Conservation (phyloP, 495 filamentous ascomycete genomes). For the Trichocladium uniseriatum region DNA sequence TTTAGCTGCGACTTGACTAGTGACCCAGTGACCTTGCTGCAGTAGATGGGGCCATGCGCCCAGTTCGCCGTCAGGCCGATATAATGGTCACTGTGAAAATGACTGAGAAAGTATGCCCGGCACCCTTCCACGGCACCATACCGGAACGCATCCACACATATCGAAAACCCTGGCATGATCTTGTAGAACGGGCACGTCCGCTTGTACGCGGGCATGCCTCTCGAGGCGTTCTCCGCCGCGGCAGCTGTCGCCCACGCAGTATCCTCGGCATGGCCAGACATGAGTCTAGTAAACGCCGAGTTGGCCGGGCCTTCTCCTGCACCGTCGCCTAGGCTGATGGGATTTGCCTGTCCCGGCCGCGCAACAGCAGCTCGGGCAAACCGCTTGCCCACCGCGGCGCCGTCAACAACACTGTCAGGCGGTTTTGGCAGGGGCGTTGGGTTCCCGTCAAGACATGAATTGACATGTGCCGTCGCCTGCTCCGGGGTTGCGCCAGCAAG, state of each 20-base stretch:
- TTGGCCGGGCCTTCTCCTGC: slow-evolving; percentile 14
- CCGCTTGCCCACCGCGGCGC: slow-evolving; percentile 38
- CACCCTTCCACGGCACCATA: slow-evolving; percentile 90
- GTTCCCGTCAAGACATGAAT: slow-evolving; percentile 82
- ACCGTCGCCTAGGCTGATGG: slow-evolving; percentile 45
- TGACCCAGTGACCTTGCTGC: slow-evolving; percentile 83
- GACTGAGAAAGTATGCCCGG: slow-evolving; percentile 92
- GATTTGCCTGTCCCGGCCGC: slow-evolving; percentile 67
- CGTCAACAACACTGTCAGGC: slow-evolving; percentile 14
- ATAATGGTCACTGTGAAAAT: slow-evolving; percentile 98
- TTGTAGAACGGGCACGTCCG: slow-evolving; percentile 98
- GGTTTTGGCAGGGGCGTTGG: slow-evolving; percentile 40
- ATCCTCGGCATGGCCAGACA: slow-evolving; percentile 85
- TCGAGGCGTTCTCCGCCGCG: slow-evolving; percentile 62
- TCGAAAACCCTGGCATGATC: slow-evolving; percentile 82
- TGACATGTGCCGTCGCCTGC: slow-evolving; percentile 68
- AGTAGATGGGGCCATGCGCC: slow-evolving; percentile 93
- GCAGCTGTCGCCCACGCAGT: slow-evolving; percentile 82
- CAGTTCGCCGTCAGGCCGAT: slow-evolving; percentile 80
- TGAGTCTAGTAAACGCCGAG: slow-evolving; percentile 84
- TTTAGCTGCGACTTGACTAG: slow-evolving; percentile 77
- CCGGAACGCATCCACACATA: slow-evolving; percentile 92
- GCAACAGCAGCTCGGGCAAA: slow-evolving; percentile 60
- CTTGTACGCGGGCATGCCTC: slow-evolving; percentile 83
- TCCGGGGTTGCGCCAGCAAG: slow-evolving; percentile 51